Base-by-base conservation (phyloP, 305 asterid genomes). In the Fraxinus velutina region DNA sequence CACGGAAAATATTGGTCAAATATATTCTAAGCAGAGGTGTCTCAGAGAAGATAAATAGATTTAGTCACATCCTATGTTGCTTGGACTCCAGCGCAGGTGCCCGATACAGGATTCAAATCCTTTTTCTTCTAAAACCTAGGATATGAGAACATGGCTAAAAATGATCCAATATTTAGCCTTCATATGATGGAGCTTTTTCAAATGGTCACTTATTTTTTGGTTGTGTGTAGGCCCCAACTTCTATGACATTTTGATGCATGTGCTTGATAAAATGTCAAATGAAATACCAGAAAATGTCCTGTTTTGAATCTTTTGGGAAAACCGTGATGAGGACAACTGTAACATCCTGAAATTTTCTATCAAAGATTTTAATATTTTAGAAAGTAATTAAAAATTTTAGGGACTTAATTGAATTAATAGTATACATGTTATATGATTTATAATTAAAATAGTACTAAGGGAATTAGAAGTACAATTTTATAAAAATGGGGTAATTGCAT, bases 1-100 rank as follows among this genome's bases (percentile, higher is more conserved):
- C 78, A 81, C 64, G 71, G 83, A 39, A 70, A 22, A 70, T 3
- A 70, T 70, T 66, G 19, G 42, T 1, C 10, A 66, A 70, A 29
- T 30, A 83, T 42, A 84, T 64, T 73, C 75, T 50, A 64, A 37
- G 64, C 37, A 79, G 78, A 10, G 4, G 64, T 5, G 15, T 55
- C 73, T 73, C 75, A 13, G 29, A 62, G 47, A 84, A 72, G 50
- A 50, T n/a, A 27, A 15, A 19, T 50, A 72, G 10, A 34, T 24
- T 7, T 27, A 34, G 42, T 22, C 22, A 52, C 10, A 64, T 64
- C n/a, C 73, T 66, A 24, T 66, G 73, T 10, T 66, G 36, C 7
- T 29, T 27, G 17, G 33, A 66, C 73, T 66, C n/a, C 5, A 13
- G 24, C 7, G 5, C 15, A 12, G 33, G 33, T 62, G 21, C 10